Percentiles rank a stretch among this genome's conserved stretches.
Evolutionary conservation across 768 basidiomycete species (phyloP).

Genomic region (Panellus pusillus): DNA sequence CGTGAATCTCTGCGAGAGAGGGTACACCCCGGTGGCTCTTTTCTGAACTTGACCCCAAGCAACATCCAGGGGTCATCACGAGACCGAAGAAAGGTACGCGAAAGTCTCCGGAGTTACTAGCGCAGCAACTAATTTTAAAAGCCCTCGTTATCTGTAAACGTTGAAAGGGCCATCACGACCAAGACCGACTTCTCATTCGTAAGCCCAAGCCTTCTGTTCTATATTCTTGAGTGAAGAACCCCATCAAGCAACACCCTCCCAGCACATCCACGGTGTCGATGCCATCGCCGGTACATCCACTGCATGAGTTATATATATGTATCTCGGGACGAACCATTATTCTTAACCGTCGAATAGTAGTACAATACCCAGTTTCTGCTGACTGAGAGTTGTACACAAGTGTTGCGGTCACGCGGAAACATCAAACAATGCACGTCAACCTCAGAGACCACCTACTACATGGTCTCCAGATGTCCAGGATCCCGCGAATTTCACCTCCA

Average conservation of each 20-base stretch:
- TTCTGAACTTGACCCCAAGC: conserved; percentile 33
- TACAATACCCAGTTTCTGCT: too few relatives aligned
- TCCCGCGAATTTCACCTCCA: conserved; percentile 74
- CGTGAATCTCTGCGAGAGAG: conserved; percentile 46
- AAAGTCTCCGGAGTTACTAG: not conserved
- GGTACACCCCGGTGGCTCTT: conserved; percentile 32
- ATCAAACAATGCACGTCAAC: conserved; percentile 18
- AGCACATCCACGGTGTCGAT: too few relatives aligned
- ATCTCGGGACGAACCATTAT: too few relatives aligned
- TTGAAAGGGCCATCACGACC: conserved; percentile 35
- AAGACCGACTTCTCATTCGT: conserved; percentile 32
- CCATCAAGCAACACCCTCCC: conserved; percentile 1
- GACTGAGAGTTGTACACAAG: too few relatives aligned
- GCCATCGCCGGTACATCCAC: too few relatives aligned
- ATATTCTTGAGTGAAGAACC: not conserved
- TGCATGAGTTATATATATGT: too few relatives aligned
- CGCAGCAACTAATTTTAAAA: not conserved
- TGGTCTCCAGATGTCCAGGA: conserved; percentile 60
- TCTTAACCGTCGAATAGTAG: too few relatives aligned
- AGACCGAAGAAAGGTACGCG: conserved; percentile 2
- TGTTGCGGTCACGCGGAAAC: too few relatives aligned
- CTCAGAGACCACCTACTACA: conserved; percentile 65
- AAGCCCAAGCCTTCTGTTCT: not conserved
- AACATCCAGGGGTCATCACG: not conserved
- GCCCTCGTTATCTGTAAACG: conserved; percentile 26